Evolutionary conservation across 331 rosid genomes (phyloP), one percentile per base, ranked within the genome.

Genomic region (Stylosanthes scabra): DNA sequence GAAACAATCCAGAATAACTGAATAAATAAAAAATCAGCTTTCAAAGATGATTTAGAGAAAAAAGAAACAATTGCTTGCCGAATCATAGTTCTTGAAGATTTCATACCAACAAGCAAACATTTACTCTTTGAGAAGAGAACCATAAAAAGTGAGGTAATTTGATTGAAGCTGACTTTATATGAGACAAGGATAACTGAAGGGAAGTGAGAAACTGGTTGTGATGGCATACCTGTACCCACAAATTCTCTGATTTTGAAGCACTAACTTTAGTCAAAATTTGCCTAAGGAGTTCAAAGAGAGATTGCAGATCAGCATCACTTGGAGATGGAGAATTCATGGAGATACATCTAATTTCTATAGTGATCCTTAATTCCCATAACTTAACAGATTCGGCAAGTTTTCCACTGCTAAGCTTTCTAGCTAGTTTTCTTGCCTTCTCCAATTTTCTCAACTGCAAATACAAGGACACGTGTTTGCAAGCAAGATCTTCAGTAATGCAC

Each of bases 141-240:
- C 59, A 71, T 9, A 29, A 28, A n/a, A 69, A n/a, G 31, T 11
- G 28, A 47, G 63, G 28, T 31, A 80, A 74, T 52, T 55, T 39
- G 39, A 51, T 28, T 49, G 37, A 5, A 64, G 65, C 41, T 62
- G 54, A 75, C 20, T 81, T 56, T 47, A 59, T 45, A 55, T 27
- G 11, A 61, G 75, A 44, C 57, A 70, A 39, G 6, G 51, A 70
- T 49, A 10, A 71, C 41, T 10, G 12, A 11, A 14, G 25, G 45
- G 55, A 76, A 72, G 45, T 10, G 39, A 70, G 12, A 69, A 60
- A n/a, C 27, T 16, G 14, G 52, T 27, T 63, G 61, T 59, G 71
- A 71, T 64, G 78, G 65, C 85, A 62, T 85, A 94, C 98, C 97
- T 80, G 76, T 74, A 82, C 74, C 98, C 96, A 93, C 87, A 93